These are phyloP conservation scores for Pseudogymnoascus pannorum DNA, from an alignment of 2,329 filamentous ascomycete genomes.

Conservation along the genomic window DNA sequence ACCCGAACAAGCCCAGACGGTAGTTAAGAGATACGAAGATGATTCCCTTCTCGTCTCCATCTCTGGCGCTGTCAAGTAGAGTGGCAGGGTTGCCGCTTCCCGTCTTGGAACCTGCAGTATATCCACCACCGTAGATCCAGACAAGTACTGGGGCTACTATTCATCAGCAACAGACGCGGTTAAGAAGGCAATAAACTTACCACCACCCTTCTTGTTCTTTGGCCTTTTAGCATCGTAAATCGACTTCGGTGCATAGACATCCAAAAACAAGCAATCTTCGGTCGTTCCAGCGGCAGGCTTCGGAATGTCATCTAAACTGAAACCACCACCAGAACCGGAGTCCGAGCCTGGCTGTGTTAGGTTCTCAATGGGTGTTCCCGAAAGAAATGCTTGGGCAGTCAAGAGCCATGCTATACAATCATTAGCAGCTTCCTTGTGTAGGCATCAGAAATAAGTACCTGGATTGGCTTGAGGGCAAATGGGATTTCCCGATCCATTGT, in stretches of 20 bases:
- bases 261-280: slow-evolving; percentile 43
- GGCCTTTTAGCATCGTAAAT: slow-evolving; percentile 25
- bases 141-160: slow-evolving; percentile 37
- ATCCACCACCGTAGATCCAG: slow-evolving; percentile 46
- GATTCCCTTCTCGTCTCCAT: slow-evolving; percentile 31
- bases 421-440: background rate
- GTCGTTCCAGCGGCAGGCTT: slow-evolving; percentile 16
- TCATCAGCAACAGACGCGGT: slow-evolving; percentile 13
- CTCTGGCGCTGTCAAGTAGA: slow-evolving; percentile 28
- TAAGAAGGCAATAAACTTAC: slow-evolving; percentile 13
- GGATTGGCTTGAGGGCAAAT: slow-evolving; percentile 32
- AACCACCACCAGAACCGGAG: background rate
- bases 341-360: background rate
- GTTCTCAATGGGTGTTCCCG: slow-evolving; percentile 11
- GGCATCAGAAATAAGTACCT: background rate
- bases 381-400: slow-evolving; percentile 18
- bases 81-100: slow-evolving; percentile 32
- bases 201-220: slow-evolving; percentile 10
- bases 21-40: slow-evolving; percentile 32
- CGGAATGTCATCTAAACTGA: slow-evolving; percentile 11
- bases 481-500: slow-evolving; percentile 26
- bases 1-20: slow-evolving; percentile 29
- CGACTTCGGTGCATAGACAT: slow-evolving; percentile 37
- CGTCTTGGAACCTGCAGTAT: slow-evolving; percentile 35
- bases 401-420: slow-evolving; percentile 16